Evolutionary conservation across 495 filamentous ascomycete genomes (phyloP).

Genomic region (Trichoderma reesei): DNA sequence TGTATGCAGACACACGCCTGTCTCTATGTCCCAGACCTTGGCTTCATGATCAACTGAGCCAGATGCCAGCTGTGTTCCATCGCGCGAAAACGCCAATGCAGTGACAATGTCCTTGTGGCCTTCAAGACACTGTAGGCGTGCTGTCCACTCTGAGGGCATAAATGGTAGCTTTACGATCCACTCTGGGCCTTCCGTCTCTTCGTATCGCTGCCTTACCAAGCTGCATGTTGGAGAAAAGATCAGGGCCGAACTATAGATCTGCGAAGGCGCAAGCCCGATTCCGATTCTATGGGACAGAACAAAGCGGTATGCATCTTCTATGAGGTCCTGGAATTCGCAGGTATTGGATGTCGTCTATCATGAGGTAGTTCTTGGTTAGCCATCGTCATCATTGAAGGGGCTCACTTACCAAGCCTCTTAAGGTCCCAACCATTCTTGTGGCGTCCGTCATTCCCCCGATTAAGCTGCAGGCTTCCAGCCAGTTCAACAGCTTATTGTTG

Average conservation of each 20-base stretch:
- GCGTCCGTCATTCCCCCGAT: not conserved
- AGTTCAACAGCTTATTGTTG: constrained; percentile 8
- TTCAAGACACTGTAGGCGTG: constrained; percentile 13
- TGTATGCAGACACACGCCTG: not conserved
- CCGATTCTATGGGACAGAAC: constrained; percentile 3
- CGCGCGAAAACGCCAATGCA: not conserved
- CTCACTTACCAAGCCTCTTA: no score
- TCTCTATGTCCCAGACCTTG: constrained; percentile 12
- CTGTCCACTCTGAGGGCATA: constrained; percentile 9
- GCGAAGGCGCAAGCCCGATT: constrained; percentile 15
- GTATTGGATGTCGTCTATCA: no score
- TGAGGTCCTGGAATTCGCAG: no score
- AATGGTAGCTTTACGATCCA: no score
- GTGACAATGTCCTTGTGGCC: constrained; percentile 6
- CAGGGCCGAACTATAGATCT: constrained; percentile 16
- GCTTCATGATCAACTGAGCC: not conserved
- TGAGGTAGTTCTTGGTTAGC: no score
- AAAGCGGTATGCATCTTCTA: constrained; percentile 14
- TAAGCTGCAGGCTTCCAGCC: constrained; percentile 10
- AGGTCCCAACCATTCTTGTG: not conserved
- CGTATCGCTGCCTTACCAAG: constrained; percentile 2
- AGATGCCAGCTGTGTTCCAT: not conserved
- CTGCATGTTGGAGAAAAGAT: constrained; percentile 14
- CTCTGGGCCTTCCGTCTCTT: constrained; percentile 4
- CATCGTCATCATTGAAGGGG: no score